Base-by-base conservation (phyloP, 2,329 filamentous ascomycete species). In the Ophiostoma sp. region DNA sequence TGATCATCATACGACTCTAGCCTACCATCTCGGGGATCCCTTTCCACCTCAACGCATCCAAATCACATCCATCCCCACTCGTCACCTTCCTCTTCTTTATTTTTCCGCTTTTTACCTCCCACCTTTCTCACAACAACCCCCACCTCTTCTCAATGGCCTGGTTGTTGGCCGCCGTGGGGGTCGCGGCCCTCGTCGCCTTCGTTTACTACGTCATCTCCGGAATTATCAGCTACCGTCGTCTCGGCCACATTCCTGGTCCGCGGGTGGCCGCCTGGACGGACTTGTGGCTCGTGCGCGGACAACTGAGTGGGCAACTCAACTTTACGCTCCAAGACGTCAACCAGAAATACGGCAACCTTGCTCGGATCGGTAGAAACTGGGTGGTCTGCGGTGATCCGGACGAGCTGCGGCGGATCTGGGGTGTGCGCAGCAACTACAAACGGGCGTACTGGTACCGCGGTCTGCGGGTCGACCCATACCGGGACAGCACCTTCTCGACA, bases 401-500 rank as follows among this genome's bases (percentile, higher is more conserved):
- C n/a, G 77, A 80, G 64, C 73, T 81, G 50, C 78, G 79, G 31
- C 76, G 77, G 11, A 78, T 81, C 42, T 80, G 79, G 79, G 77
- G 75, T 8, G 78, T 77, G 15, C 77, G 79, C 7, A 80, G 79
- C 17, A 70, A 50, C 22, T 79, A 76, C 76, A 73, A 76, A 22
- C 76, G 78, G 2, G 71, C 76, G n/a, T 72, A 75, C 15, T 87
- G 83, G 83, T 87, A 87, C 76, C 82, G 85, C 72, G 84, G 82
- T 1, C 80, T 87, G 74, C 82, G 84, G 15, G 80, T 90, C 74
- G 84, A 89, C 74, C 84, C 85, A 0, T 80, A 84, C 55, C 81
- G 82, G 22, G 84, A 88, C 78, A 87, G 85, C 75, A 82, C 87
- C 22, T 83, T 89, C 72, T 86, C 84, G 2, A 82, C 84, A 39